These are phyloP conservation scores for Globisporangium sylvaticum DNA, from an alignment of 352 stramenopile species.

Conservation along the genomic window DNA sequence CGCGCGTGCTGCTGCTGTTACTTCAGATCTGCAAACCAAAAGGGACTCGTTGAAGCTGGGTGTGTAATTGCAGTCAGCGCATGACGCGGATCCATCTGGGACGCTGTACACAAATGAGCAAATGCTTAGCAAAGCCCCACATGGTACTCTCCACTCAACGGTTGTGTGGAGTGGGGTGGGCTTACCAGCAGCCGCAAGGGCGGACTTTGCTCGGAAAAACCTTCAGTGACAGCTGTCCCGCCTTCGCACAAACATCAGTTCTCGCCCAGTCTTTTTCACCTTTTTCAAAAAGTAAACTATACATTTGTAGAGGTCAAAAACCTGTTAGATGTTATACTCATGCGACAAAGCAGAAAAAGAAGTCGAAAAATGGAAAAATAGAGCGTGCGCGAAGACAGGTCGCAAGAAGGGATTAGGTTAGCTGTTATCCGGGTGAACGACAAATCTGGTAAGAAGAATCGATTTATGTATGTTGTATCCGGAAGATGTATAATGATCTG, in stretches of 20 bases:
- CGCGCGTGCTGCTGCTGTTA: neutral
- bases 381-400: neutral
- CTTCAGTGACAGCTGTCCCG: neutral
- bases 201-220: neutral
- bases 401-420: too few species aligned
- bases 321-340: neutral
- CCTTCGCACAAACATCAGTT: too few species aligned
- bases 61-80: constrained; percentile 6
- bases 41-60: neutral
- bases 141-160: too few species aligned
- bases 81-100: neutral
- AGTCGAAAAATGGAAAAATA: neutral
- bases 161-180: too few species aligned
- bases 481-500: too few species aligned
- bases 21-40: neutral
- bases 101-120: neutral
- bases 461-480: too few species aligned
- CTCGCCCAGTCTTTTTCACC: neutral
- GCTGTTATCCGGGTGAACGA: too few species aligned
- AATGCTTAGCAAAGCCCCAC: too few species aligned
- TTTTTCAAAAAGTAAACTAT: neutral
- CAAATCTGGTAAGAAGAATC: too few species aligned
- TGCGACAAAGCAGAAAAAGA: neutral
- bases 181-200: neutral
- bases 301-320: neutral